These are phyloP conservation scores for Biscutella laevigata DNA, from an alignment of 441 rosid species.

Conservation along the genomic window DNA sequence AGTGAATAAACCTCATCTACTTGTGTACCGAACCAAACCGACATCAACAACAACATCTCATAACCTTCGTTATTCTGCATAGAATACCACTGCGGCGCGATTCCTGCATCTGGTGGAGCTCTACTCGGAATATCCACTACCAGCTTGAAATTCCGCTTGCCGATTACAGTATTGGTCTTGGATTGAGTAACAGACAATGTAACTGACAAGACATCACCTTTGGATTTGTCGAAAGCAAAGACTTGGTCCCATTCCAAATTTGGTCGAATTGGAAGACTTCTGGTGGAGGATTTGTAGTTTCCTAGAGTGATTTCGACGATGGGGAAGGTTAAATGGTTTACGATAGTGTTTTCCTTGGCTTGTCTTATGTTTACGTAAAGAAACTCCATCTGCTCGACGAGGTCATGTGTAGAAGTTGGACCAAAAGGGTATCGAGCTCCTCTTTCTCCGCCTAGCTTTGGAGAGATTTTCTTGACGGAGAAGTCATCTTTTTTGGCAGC, in stretches of 20 bases:
- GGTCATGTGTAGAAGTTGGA: constrained; percentile 23
- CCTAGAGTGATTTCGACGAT: constrained; percentile 21
- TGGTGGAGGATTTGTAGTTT: constrained; percentile 18
- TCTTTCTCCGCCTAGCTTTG: constrained; percentile 22
- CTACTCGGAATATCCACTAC: constrained; percentile 10
- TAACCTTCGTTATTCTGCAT: not conserved
- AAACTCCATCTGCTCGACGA: constrained; percentile 25
- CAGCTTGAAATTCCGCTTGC: constrained; percentile 8
- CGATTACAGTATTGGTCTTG: not conserved
- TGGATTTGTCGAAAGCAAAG: constrained; percentile 24
- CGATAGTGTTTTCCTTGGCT: not conserved
- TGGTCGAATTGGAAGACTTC: not conserved
- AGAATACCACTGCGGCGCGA: constrained; percentile 8
- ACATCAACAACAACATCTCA: constrained; percentile 5
- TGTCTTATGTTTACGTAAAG: constrained; percentile 18
- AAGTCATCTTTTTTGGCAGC: constrained; percentile 13
- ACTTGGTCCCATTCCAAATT: constrained; percentile 4
- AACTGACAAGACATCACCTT: constrained; percentile 21
- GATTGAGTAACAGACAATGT: no score
- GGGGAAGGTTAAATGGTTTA: not conserved
- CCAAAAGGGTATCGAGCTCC: constrained; percentile 7
- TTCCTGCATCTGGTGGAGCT: constrained; percentile 17
- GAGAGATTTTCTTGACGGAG: constrained; percentile 13
- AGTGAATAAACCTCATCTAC: constrained; percentile 15
- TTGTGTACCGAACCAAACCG: constrained; percentile 25